Base-by-base conservation (phyloP, 2,329 filamentous ascomycete species). In the Sodiomyces alkalinus region DNA sequence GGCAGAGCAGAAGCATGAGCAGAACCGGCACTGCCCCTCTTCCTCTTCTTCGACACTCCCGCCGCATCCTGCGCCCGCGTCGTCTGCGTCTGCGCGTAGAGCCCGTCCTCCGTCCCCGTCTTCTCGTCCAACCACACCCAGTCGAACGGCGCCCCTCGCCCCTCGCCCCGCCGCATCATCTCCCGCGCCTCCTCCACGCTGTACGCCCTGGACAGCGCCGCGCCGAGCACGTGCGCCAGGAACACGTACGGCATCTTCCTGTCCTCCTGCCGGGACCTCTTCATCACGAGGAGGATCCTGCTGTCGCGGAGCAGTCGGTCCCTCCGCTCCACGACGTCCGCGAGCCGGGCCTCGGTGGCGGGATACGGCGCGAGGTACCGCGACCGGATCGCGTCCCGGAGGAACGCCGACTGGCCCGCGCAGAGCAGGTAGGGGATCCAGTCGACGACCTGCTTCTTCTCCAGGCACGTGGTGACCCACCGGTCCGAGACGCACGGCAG, bases 341-440 rank as follows among this genome's bases (percentile, higher is more conserved):
- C 45, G 1, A 92, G 56, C 5, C 51, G 62, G 0, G 74, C 71
- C 1, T 58, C 60, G 0, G 44, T 42, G 0, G 74, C 64, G 4
- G 74, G 57, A 39, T 78, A 86, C 0, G 68, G 56, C 1, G 51
- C 35, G 19, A 96, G 55, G 6, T 64, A 68, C 15, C 87, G 70
- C 2, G 85, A 93, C 23, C 78, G 74, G 8, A 85, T 65, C 0
- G 80, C 81, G 23, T 81, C 78, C 14, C 75, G 73, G 1, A 96
- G 68, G 30, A 80, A 78, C 1, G 64, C 60, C 1, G 82, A 92
- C 36, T 81, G 70, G 0, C 90, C 90, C 0, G 87, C 80, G 17
- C 83, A 82, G 1, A 98, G 68, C 1, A 94, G 65, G 44, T 93
- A 96, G 1, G 74, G 69, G 6, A 66, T 58, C 80, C 86, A 94